phyloP scores from a whole-genome alignment of 2,329 filamentous ascomycete species.

The Claviceps sp. region DNA sequence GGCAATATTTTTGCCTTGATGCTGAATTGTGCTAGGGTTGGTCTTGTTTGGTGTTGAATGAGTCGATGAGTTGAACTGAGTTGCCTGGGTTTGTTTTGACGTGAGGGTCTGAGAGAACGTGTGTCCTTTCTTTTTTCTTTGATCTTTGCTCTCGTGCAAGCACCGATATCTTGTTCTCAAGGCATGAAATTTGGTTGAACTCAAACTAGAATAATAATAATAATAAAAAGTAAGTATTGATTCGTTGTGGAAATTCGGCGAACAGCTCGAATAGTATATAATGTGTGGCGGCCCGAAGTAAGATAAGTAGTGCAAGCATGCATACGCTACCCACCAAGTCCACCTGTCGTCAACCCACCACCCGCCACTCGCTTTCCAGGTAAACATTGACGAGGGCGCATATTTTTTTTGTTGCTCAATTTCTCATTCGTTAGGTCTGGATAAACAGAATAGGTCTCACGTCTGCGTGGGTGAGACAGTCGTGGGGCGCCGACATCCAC shows the following conservation, averaged over 20 bases:
- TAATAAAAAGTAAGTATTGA: background rate
- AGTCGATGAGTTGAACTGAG: too few relatives aligned
- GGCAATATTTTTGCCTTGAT: background rate
- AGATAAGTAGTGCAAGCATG: background rate
- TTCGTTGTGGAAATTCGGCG: background rate
- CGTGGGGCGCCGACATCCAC: constrained; percentile 8
- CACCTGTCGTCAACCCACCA: background rate
- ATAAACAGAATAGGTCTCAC: background rate
- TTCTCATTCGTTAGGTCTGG: background rate
- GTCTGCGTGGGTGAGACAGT: constrained; percentile 2
- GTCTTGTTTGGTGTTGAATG: background rate
- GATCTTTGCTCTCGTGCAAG: background rate
- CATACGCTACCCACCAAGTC: background rate
- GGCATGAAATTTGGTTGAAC: background rate
- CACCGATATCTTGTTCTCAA: background rate
- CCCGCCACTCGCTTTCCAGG: background rate
- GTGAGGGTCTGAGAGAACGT: background rate
- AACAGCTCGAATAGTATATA: background rate
- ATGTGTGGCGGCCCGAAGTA: background rate
- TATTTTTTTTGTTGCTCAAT: background rate
- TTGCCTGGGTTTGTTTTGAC: too few relatives aligned
- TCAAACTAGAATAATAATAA: too few relatives aligned
- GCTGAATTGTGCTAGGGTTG: background rate
- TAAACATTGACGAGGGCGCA: background rate
- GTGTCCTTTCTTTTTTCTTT: background rate